phyloP scores from a whole-genome alignment of 768 basidiomycete genomes.

The Trichaptum fuscoviolaceum region DNA sequence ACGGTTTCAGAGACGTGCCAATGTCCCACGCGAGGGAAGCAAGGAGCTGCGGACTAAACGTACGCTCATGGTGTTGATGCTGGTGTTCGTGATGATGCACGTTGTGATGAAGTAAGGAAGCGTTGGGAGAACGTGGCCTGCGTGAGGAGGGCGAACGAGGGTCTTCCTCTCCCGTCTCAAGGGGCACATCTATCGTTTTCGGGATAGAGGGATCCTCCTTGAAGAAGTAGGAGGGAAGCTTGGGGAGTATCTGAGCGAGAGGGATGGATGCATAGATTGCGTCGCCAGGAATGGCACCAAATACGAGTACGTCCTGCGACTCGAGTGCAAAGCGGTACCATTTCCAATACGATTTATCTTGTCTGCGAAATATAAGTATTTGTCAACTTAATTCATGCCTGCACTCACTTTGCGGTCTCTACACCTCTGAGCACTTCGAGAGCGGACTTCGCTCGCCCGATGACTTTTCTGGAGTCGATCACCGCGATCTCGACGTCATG shows the following conservation, averaged over 20 bases:
- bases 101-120: background rate
- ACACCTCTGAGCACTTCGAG: constrained; percentile 55
- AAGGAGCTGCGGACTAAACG: background rate
- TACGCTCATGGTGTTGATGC: background rate
- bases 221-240: constrained; percentile 69
- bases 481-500: constrained; percentile 75
- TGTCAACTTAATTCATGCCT: background rate
- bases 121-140: background rate
- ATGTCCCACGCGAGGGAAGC: background rate
- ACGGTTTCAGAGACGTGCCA: background rate
- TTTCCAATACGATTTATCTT: constrained; percentile 62
- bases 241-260: constrained; percentile 55
- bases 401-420: constrained; percentile 49
- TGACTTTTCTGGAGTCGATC: constrained; percentile 62
- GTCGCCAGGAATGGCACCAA: constrained; percentile 58
- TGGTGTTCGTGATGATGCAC: background rate
- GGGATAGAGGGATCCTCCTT: constrained; percentile 26
- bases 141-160: background rate
- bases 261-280: constrained; percentile 70
- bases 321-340: constrained; percentile 74
- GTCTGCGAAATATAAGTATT: constrained; percentile 31
- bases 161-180: background rate
- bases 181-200: constrained; percentile 20
- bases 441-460: constrained; percentile 56
- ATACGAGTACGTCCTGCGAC: constrained; percentile 69